Conservation (phyloP, 352 stramenopile species). For the Phytophthora macrochlamydospora region DNA sequence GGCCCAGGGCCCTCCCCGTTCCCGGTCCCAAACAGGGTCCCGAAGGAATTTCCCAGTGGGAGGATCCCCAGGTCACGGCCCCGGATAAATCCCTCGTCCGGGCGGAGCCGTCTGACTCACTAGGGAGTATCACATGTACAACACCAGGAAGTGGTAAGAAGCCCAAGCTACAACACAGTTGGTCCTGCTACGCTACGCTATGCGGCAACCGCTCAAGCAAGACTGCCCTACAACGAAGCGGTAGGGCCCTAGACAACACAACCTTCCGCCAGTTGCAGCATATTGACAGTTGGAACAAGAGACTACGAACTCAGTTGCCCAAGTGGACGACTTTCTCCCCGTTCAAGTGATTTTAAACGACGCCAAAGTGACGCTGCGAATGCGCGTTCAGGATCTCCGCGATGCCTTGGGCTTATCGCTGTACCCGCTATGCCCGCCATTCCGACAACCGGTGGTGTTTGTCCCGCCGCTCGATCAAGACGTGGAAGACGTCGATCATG, state of each 20-base stretch:
- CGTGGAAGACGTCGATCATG: conserved; percentile 9
- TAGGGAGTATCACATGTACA: too few species aligned
- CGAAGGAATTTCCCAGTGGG: too few species aligned
- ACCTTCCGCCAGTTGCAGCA: conserved; percentile 16
- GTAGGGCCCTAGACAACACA: conserved; percentile 7
- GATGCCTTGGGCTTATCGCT: neutral
- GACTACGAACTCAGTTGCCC: neutral
- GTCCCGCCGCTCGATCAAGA: neutral
- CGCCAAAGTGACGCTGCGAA: conserved; percentile 1
- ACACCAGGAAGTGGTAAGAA: too few species aligned
- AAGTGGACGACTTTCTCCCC: neutral
- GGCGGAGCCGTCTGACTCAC: too few species aligned
- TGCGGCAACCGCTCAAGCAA: conserved; percentile 11
- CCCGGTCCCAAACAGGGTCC: too few species aligned
- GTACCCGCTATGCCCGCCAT: conserved; percentile 2
- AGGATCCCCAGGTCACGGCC: too few species aligned
- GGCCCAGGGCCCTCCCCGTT: too few species aligned
- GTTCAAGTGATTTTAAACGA: conserved; percentile 2
- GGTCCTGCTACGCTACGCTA: conserved; percentile 8
- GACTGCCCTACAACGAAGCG: conserved; percentile 1
- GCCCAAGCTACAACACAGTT: neutral
- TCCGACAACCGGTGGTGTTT: neutral
- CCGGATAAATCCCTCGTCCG: too few species aligned
- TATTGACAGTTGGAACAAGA: conserved; percentile 10
- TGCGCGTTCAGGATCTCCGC: conserved; percentile 8